Evolutionary conservation across 192 early-diverging fungal species (phyloP), one percentile per base, ranked within the genome.

Genomic region (Linnemannia zychae): DNA sequence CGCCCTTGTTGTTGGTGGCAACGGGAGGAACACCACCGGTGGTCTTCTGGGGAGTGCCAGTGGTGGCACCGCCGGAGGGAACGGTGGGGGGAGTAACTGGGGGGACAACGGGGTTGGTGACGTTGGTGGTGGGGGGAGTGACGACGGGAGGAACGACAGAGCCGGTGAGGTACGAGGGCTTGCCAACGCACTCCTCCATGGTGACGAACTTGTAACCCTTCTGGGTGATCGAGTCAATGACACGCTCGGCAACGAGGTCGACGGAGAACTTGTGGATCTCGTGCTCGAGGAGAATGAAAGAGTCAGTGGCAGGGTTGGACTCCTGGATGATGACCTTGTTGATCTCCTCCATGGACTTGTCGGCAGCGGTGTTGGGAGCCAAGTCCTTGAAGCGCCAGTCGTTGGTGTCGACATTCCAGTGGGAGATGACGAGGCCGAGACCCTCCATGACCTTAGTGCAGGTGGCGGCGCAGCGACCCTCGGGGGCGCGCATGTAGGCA

Each of bases 401-500:
- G 52, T 88, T 74, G 49, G 88, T 86, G 71, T 88, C 88, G 38
- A 78, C 67, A 65, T 88, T 88, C 88, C 88, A 88, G 71, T 86
- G 76, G 34, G 80, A 76, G 24, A 88, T 67, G 38, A 81, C 70
- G 53, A 82, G 77, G 7, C 80, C 84, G 20, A 88, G 22, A 3
- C 52, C 73, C 31, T 38, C 49, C 84, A 88, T 82, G 37, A 80
- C 72, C 46, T 82, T 82, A 46, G 73, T 78, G 52, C 88, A 88
- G 37, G 22, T 16, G 2, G 34, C 80, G 16, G 28, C 33, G 49
- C 87, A 88, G 68, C 81, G 74, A 50, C 91, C 91, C 82, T 87
- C 92, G 2, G 93, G 93, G n/a, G 93, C 91, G 67, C 94, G 89
- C 73, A 93, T 89, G 80, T 92, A 94, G 0, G 72, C 80, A 40